A percentile compares a stretch with the other conserved stretches of the same genome.
Evolutionary conservation across 257 asterid species (phyloP).

Genomic region (Lithospermum erythrorhizon): DNA sequence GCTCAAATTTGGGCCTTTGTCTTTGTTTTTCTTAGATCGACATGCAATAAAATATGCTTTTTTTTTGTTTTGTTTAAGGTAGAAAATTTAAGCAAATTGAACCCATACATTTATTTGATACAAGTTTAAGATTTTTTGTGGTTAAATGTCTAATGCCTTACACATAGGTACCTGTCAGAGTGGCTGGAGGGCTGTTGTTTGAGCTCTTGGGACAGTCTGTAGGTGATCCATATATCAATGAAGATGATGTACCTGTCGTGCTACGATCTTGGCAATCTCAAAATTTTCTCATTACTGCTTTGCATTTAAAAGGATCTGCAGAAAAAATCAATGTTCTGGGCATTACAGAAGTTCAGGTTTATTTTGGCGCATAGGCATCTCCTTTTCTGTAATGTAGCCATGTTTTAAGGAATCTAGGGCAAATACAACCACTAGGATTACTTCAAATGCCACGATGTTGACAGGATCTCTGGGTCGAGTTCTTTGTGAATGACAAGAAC

Average conservation of each 20-base stretch:
- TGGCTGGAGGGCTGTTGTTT: constrained; percentile 86
- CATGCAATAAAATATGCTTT: too few relatives aligned
- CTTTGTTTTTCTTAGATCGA: too few relatives aligned
- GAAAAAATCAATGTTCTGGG: constrained; percentile 71
- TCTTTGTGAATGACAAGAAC: too few relatives aligned
- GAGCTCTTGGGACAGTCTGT: constrained; percentile 95
- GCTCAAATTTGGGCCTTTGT: too few relatives aligned
- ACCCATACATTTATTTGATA: constrained; percentile 3
- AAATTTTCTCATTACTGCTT: constrained; percentile 61
- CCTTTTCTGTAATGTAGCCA: not conserved
- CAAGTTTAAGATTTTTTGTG: constrained; percentile 3
- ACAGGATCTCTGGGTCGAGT: too few relatives aligned
- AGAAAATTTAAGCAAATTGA: not conserved
- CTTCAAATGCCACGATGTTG: too few relatives aligned
- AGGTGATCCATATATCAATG: constrained; percentile 77
- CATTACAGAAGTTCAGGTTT: constrained; percentile 92
- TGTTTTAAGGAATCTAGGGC: not conserved
- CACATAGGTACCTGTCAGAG: constrained; percentile 87
- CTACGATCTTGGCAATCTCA: constrained; percentile 95
- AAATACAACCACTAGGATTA: too few relatives aligned
- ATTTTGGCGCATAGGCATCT: constrained; percentile 11
- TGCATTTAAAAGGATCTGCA: constrained; percentile 75
- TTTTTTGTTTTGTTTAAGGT: not conserved
- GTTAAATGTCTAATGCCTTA: constrained; percentile 3
- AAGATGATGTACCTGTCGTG: constrained; percentile 90